These are phyloP conservation scores for Colletotrichum musicola DNA, from an alignment of 2,329 filamentous ascomycete species.

Conservation along the genomic window DNA sequence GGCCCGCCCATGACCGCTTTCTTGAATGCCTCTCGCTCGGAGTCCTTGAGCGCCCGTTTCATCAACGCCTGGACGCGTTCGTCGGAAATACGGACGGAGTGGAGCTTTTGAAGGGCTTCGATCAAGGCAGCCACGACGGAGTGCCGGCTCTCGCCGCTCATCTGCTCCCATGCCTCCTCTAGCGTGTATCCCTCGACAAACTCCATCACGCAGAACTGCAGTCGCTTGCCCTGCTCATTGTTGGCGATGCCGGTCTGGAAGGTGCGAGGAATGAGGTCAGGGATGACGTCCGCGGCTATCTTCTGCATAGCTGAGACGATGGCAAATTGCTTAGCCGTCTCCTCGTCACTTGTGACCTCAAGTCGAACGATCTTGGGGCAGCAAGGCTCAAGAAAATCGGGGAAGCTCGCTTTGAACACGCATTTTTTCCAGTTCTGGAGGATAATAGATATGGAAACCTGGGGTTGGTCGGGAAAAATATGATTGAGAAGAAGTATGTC, in stretches of 20 bases:
- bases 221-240: slow-evolving; percentile 2
- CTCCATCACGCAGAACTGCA: slow-evolving; percentile 3
- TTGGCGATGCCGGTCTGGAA: neutral
- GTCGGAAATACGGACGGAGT: neutral
- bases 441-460: neutral
- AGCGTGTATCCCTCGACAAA: neutral
- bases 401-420: neutral
- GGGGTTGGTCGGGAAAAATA: neutral
- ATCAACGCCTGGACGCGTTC: neutral
- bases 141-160: neutral
- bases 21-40: neutral
- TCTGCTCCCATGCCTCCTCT: slow-evolving; percentile 2
- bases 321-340: neutral
- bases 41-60: neutral
- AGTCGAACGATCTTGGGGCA: neutral
- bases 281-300: neutral
- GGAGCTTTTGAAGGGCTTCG: neutral
- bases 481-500: neutral
- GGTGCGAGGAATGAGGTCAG: neutral
- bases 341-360: neutral
- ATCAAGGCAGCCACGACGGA: slow-evolving; percentile 1
- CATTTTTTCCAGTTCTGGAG: neutral
- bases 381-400: neutral
- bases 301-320: neutral
- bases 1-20: slow-evolving; percentile 7